Evolutionary conservation across 2,329 filamentous ascomycete genomes (phyloP).

Genomic region (Aspergillus cejpii): DNA sequence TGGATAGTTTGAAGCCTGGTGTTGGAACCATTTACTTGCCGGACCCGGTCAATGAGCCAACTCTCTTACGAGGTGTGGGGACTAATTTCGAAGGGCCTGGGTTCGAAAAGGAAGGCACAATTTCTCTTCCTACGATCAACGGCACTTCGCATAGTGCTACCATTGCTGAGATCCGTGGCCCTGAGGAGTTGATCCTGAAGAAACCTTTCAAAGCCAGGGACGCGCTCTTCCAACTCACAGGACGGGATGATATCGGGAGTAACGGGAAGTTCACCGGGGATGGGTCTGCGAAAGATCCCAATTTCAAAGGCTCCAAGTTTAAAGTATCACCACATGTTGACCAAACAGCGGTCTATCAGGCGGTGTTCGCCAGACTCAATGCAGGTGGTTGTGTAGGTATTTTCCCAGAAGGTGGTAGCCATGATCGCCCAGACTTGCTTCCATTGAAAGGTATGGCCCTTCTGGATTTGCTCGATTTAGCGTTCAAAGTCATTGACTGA

Average conservation of each 20-base stretch:
- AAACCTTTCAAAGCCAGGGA: conserved; percentile 74
- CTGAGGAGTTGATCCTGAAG: conserved; percentile 78
- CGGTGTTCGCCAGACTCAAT: conserved; percentile 77
- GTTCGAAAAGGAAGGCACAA: conserved; percentile 69
- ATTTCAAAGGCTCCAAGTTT: conserved; percentile 72
- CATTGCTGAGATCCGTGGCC: conserved; percentile 71
- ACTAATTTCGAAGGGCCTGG: conserved; percentile 71
- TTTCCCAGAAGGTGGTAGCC: conserved; percentile 93
- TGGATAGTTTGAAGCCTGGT: conserved; percentile 78
- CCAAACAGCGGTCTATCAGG: conserved; percentile 87
- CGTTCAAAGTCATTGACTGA: conserved; percentile 7
- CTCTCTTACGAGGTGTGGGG: conserved; percentile 68
- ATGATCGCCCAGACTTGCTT: conserved; percentile 84
- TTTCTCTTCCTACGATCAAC: conserved; percentile 80
- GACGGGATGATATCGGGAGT: conserved; percentile 63
- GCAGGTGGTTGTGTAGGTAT: conserved; percentile 87
- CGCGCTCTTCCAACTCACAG: conserved; percentile 73
- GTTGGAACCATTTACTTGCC: conserved; percentile 79
- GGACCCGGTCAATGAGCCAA: conserved; percentile 77
- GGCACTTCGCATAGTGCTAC: conserved; percentile 74
- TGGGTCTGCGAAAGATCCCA: conserved; percentile 49
- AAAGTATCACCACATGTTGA: conserved; percentile 90
- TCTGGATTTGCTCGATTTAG: conserved; percentile 2
- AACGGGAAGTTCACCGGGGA: conserved; percentile 56
- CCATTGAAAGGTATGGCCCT: conserved; percentile 63